These are phyloP conservation scores for Barbatosphaeria neglecta DNA, from an alignment of 495 filamentous ascomycete species.

Conservation along the genomic window DNA sequence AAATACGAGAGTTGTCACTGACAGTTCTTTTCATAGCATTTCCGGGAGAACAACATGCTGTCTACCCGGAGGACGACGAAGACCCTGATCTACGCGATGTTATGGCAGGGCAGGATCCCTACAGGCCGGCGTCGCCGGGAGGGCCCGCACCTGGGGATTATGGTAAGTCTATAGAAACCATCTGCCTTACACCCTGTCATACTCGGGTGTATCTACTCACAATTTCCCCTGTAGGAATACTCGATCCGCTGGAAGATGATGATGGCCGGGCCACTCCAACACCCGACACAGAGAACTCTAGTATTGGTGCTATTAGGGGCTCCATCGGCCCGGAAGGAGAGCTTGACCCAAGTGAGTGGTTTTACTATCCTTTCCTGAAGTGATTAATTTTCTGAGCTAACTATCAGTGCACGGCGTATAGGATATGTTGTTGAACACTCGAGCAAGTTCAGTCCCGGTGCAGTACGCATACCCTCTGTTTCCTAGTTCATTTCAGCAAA, in stretches of 20 bases:
- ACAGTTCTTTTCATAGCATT: not conserved
- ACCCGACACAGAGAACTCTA: not conserved
- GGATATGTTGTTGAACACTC: constrained; percentile 31
- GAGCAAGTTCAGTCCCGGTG: constrained; percentile 25
- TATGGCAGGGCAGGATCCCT: not conserved
- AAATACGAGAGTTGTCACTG: not conserved
- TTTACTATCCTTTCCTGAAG: not conserved
- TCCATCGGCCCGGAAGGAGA: not conserved
- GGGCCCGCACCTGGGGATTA: not conserved
- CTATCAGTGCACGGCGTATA: constrained; percentile 7
- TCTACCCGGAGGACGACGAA: not conserved
- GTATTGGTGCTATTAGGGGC: not conserved
- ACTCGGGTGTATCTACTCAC: not conserved
- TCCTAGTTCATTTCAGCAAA: no score
- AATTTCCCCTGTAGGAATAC: not conserved
- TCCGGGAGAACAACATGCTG: not conserved
- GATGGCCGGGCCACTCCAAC: not conserved
- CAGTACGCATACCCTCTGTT: constrained; percentile 13
- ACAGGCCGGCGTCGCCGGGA: not conserved
- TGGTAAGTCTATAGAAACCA: not conserved
- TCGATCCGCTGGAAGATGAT: not conserved
- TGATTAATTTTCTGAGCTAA: not conserved
- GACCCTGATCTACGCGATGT: not conserved
- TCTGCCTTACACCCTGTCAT: not conserved
- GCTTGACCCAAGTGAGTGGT: constrained; percentile 7